These are phyloP conservation scores for Isabelozyma gotoi DNA, from an alignment of 805 yeast genomes.

Conservation along the genomic window DNA sequence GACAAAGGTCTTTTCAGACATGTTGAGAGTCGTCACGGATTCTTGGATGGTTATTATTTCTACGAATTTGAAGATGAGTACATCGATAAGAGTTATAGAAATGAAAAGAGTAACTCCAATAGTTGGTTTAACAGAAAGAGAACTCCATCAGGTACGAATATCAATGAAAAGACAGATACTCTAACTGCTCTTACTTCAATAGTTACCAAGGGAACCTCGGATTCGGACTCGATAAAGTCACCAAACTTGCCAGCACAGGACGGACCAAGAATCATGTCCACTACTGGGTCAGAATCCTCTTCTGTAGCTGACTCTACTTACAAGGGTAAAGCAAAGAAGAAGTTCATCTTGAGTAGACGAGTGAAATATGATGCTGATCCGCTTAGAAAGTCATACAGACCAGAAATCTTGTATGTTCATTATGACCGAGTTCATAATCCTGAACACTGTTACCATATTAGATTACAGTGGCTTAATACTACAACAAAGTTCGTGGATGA, in stretches of 20 bases:
- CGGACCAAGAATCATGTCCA: conserved; percentile 1
- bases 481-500: conserved; percentile 62
- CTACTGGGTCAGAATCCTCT: conserved; percentile 18
- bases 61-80: conserved; percentile 67
- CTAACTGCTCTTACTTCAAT: too few species aligned
- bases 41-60: conserved; percentile 91
- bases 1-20: conserved; percentile 70
- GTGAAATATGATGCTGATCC: conserved; percentile 78
- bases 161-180: conserved; percentile 7
- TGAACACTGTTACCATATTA: conserved; percentile 87
- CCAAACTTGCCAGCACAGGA: not conserved
- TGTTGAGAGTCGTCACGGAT: conserved; percentile 78
- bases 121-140: conserved; percentile 36
- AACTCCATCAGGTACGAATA: conserved; percentile 1
- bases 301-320: conserved; percentile 25
- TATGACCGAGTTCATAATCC: conserved; percentile 93
- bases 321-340: conserved; percentile 21
- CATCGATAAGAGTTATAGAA: conserved; percentile 28
- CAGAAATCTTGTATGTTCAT: conserved; percentile 79
- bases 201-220: too few species aligned
- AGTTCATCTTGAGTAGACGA: conserved; percentile 64
- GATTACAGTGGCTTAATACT: conserved; percentile 90
- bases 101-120: conserved; percentile 6
- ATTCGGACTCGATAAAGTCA: not conserved
- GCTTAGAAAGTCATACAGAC: conserved; percentile 63